These are phyloP conservation scores for Kodamaea plutei DNA, from an alignment of 1,139 yeast species.

Conservation along the genomic window DNA sequence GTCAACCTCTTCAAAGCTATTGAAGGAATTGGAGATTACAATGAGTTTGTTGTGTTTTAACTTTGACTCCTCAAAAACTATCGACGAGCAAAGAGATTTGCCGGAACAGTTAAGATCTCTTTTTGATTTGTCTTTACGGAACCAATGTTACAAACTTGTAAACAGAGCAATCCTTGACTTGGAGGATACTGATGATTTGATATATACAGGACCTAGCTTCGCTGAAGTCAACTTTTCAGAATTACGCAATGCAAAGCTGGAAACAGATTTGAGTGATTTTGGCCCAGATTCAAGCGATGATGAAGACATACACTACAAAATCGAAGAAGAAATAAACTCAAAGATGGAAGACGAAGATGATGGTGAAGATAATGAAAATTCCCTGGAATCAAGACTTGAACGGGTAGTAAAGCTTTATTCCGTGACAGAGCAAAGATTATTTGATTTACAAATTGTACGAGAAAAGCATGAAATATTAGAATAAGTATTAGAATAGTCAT, in stretches of 20 bases:
- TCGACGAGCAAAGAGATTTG: slow-evolving; percentile 39
- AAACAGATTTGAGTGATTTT: slow-evolving; percentile 9
- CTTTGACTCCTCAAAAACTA: slow-evolving; percentile 34
- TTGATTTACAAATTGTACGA: slow-evolving; percentile 32
- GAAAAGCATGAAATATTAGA: slow-evolving; percentile 18
- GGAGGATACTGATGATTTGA: slow-evolving; percentile 10
- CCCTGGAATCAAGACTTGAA: slow-evolving; percentile 48
- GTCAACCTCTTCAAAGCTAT: slow-evolving; percentile 42
- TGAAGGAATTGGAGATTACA: slow-evolving; percentile 64
- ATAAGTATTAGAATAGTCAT: no score
- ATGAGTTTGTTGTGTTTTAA: slow-evolving; percentile 65
- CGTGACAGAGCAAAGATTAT: slow-evolving; percentile 53
- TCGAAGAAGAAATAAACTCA: slow-evolving; percentile 9
- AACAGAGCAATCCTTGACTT: slow-evolving; percentile 45
- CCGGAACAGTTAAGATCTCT: slow-evolving; percentile 51
- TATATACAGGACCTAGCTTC: slow-evolving; percentile 8
- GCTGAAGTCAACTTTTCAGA: slow-evolving; percentile 7
- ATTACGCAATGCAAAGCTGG: slow-evolving; percentile 2
- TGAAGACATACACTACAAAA: slow-evolving; percentile 7
- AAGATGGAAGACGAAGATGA: slow-evolving; percentile 26
- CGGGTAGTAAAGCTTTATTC: slow-evolving; percentile 57
- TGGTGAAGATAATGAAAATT: slow-evolving; percentile 20
- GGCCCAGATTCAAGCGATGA: slow-evolving; percentile 8
- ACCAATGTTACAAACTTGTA: slow-evolving; percentile 56
- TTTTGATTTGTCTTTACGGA: slow-evolving; percentile 51